phyloP scores from a whole-genome alignment of 139 green algal species.

The Zygnema circumcarinatum region DNA sequence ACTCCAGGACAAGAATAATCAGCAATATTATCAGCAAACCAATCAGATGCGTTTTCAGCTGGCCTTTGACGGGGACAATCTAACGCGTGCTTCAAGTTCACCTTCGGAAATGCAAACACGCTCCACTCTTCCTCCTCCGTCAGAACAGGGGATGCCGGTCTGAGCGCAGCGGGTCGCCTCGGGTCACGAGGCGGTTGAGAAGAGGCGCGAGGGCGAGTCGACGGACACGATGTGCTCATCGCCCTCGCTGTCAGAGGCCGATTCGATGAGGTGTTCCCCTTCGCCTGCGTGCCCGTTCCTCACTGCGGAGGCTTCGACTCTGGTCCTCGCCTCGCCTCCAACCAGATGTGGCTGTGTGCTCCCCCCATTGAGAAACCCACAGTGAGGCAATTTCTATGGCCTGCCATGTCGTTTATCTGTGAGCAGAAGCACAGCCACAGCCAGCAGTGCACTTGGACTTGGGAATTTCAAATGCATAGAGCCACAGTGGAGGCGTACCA shows the following conservation, averaged over 20 bases:
- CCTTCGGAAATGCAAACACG: too few relatives aligned
- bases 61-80: too few relatives aligned
- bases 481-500: not conserved
- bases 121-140: too few relatives aligned
- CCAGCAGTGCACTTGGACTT: not conserved
- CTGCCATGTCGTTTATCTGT: not conserved
- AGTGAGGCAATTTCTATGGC: not conserved
- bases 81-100: too few relatives aligned
- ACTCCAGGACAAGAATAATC: too few relatives aligned
- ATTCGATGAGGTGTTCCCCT: not conserved
- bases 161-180: too few relatives aligned
- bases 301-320: not conserved
- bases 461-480: not conserved
- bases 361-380: too few relatives aligned
- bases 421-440: not conserved
- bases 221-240: not conserved
- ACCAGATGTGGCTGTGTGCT: too few relatives aligned
- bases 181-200: not conserved
- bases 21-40: too few relatives aligned
- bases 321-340: not conserved
- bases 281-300: not conserved
- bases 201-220: not conserved
- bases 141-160: too few relatives aligned
- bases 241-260: not conserved
- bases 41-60: too few relatives aligned